Evolutionary conservation across 1,139 yeast genomes (phyloP), one percentile per base, ranked within the genome.

Genomic region (Taphrina communis): DNA sequence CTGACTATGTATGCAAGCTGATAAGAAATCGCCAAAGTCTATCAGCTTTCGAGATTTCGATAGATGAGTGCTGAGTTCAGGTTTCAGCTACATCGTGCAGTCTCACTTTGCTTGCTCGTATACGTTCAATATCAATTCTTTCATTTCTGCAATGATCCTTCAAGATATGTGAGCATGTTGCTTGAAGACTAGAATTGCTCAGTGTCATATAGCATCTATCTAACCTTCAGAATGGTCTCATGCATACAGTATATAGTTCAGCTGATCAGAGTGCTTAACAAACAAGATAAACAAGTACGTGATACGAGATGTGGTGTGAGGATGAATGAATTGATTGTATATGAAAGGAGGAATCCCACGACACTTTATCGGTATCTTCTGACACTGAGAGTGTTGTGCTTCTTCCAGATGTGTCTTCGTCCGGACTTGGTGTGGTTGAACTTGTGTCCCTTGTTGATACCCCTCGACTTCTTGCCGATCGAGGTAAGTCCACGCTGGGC

Each of bases 321-420:
- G 14, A 46, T 12, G 25, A 12, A 12, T 46, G 25, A 12, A 12
- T 46, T 46, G 51, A 46, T n/a, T 46, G 51, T 12, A 46, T 46
- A 46, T 46, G n/a, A n/a, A 46, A 46, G 51, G 36, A 21, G 48
- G 19, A 21, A 17, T 19, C 53, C 53, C 8, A 25, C 9, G 31
- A 35, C 58, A 53, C 58, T 58, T 41, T 90, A 87, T 89, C 99
- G 93, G 97, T 94, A 94, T 89, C 99, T 91, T 98, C 99, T 94
- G 85, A 94, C 86, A 79, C 96, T 89, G 82, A 94, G 88, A 78
- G 99, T 94, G 95, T 94, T 94, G 87, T 94, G 94, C 85, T 88
- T 91, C 91, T 94, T 94, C 99, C 99, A 94, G 86, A 93, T 94
- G 91, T 93, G 96, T 85, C 97, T 90, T 86, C 97, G 93, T 82